These are phyloP conservation scores for Lindgomyces ingoldianus DNA, from an alignment of 495 filamentous ascomycete genomes.

Conservation along the genomic window DNA sequence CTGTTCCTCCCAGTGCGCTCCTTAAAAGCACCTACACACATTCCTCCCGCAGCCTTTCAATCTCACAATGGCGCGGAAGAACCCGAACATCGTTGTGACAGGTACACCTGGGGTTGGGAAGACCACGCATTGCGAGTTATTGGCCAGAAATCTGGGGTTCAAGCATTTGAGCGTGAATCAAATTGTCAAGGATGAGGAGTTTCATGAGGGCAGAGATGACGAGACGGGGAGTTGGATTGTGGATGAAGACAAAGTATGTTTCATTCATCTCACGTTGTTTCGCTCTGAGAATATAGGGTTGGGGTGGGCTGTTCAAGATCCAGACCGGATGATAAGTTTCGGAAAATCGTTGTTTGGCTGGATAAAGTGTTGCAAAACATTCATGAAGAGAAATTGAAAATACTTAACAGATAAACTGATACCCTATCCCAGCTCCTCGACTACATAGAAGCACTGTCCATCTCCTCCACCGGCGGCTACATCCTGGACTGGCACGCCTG, in stretches of 20 bases:
- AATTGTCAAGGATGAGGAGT: constrained; percentile 79
- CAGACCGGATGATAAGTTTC: too few species aligned
- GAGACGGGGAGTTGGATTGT: constrained; percentile 87
- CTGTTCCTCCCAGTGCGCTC: background rate
- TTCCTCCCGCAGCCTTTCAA: background rate
- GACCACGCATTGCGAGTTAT: constrained; percentile 78
- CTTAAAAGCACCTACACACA: background rate
- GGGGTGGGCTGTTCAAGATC: too few species aligned
- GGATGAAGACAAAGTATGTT: constrained; percentile 87
- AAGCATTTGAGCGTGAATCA: constrained; percentile 87
- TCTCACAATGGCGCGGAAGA: constrained; percentile 51
- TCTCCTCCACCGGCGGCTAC: constrained; percentile 66
- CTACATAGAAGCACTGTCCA: constrained; percentile 78
- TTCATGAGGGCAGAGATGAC: constrained; percentile 82
- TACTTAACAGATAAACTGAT: background rate
- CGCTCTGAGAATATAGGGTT: background rate
- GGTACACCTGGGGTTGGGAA: constrained; percentile 96
- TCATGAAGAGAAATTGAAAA: background rate
- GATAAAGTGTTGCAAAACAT: background rate
- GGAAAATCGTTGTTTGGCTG: background rate
- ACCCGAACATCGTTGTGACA: constrained; percentile 91
- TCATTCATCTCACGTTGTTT: background rate
- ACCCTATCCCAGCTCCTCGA: constrained; percentile 68
- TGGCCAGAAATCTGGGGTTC: constrained; percentile 72
- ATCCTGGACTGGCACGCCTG: constrained; percentile 99